These are phyloP conservation scores for Collybia mongolica DNA, from an alignment of 768 basidiomycete genomes.

Conservation along the genomic window DNA sequence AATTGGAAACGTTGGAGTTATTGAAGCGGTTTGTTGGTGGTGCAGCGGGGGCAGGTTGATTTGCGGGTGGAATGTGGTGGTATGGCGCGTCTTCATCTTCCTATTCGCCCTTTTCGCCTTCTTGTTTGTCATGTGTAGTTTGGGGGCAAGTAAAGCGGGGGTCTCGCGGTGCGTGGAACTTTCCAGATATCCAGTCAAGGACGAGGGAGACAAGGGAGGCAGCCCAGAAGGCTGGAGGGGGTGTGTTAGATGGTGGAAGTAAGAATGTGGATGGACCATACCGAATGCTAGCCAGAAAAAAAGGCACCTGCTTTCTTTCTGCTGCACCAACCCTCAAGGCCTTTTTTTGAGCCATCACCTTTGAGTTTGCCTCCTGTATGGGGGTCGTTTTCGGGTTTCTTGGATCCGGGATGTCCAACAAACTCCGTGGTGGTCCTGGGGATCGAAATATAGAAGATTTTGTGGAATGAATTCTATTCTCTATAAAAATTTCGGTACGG, in stretches of 20 bases:
- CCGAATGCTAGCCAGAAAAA: constrained; percentile 89
- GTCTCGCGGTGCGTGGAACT: constrained; percentile 49
- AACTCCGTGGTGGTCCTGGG: too few relatives aligned
- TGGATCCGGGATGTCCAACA: constrained; percentile 86
- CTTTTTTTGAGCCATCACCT: constrained; percentile 65
- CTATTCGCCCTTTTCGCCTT: constrained; percentile 46
- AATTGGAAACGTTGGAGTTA: constrained; percentile 13
- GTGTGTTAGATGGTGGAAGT: constrained; percentile 1
- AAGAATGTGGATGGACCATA: constrained; percentile 29
- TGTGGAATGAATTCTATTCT: too few relatives aligned
- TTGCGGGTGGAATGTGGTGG: constrained; percentile 42
- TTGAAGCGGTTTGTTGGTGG: constrained; percentile 28
- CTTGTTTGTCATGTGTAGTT: constrained; percentile 43
- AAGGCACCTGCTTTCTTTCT: constrained; percentile 89
- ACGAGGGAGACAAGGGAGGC: constrained; percentile 66
- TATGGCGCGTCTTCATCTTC: constrained; percentile 55
- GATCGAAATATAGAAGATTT: too few relatives aligned
- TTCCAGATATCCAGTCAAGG: constrained; percentile 76
- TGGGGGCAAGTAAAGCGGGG: constrained; percentile 79
- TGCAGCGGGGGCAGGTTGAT: constrained; percentile 11
- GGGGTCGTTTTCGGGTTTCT: constrained; percentile 80
- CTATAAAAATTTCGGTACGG: too few relatives aligned
- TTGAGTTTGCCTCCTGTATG: constrained; percentile 55
- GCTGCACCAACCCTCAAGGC: constrained; percentile 79
- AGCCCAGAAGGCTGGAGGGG: constrained; percentile 65